A percentile compares a stretch with the other conserved stretches of the same genome.
Evolutionary conservation across 495 filamentous ascomycete species (phyloP).

Genomic region (Rhizodiscina lignyota): DNA sequence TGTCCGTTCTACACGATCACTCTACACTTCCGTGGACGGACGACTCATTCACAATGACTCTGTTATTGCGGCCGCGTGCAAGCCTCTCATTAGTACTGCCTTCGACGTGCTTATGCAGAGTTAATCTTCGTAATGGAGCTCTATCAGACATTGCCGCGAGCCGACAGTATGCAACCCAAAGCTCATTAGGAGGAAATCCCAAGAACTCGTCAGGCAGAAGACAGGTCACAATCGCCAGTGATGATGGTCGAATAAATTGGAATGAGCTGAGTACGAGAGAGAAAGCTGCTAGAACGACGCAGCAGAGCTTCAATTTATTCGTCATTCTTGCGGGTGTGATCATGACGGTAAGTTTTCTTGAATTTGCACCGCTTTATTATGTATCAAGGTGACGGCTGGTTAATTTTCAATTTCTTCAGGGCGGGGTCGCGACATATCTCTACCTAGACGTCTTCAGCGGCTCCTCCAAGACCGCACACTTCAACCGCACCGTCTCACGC

Average conservation of each 20-base stretch:
- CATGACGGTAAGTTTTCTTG: slow-evolving; percentile 40
- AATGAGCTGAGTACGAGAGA: slow-evolving; percentile 51
- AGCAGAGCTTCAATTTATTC: slow-evolving; percentile 77
- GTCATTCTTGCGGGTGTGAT: slow-evolving; percentile 58
- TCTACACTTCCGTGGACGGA: no score
- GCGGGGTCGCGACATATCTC: slow-evolving; percentile 58
- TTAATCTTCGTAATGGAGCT: no score
- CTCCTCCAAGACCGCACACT: slow-evolving; percentile 71
- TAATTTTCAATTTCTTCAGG: slow-evolving; percentile 30
- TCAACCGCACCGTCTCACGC: slow-evolving; percentile 70
- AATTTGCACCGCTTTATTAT: not conserved
- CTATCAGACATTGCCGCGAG: no score
- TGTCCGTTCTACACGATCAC: no score
- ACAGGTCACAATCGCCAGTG: slow-evolving; percentile 58
- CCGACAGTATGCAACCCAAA: slow-evolving; percentile 36
- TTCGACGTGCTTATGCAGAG: no score
- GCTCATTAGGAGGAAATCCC: slow-evolving; percentile 12
- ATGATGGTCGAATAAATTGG: slow-evolving; percentile 72
- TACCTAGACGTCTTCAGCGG: slow-evolving; percentile 78
- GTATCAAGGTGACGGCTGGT: slow-evolving; percentile 9
- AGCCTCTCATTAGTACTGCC: no score
- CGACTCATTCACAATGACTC: no score
- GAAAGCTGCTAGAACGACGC: slow-evolving; percentile 72
- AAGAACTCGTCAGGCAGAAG: slow-evolving; percentile 6
- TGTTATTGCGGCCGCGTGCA: no score